Evolutionary conservation across 306 rosid species (phyloP), one percentile per base, ranked within the genome.

Genomic region (Abrus precatorius): DNA sequence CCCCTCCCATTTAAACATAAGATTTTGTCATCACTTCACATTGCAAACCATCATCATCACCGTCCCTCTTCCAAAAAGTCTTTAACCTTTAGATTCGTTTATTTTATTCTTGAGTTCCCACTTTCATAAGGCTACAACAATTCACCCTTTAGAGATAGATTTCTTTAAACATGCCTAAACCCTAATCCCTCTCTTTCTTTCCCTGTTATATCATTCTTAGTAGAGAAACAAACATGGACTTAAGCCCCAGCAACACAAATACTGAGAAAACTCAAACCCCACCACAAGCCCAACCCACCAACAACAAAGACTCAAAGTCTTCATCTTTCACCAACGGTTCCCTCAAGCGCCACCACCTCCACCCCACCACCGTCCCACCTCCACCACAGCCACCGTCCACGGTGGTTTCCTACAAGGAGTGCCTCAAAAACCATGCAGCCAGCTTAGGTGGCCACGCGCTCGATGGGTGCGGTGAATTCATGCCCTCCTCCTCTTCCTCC

Each of bases 391-490:
- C 83, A n/a, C 68, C 75, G 13, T 43, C 74, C 8, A 9, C 45
- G 32, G 84, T 40, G 13, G 85, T 77, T 11, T 75, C 76, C 12
- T 92, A 92, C 92, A 89, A 80, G 5, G 97, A 92, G 64, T 94
- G 98, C 54, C 92, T 92, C 43, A 92, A 88, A 76, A 94, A 94
- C 87, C 98, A 94, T 45, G 98, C 98, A 3, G 98, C 97, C 60
- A 44, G 55, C 76, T 71, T 92, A 30, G 98, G 98, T 4, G 95
- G 92, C 69, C 91, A 92, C 84, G 94, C 95, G 47, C 83, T 92
- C 1, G 97, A 94, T 43, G 98, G 98, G 7, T 94, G 98, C 74
- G 97, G 98, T 3, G 98, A 92, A 87, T 94, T 92, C 88, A 85
- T 89, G 88, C 89, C 89, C 0, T 84, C 86, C 20, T 82, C 86